A percentile compares a stretch with the other conserved stretches of the same genome.
These are phyloP conservation scores for Talaromyces sp. DNA, from an alignment of 2,329 filamentous ascomycete species.

Conservation along the genomic window DNA sequence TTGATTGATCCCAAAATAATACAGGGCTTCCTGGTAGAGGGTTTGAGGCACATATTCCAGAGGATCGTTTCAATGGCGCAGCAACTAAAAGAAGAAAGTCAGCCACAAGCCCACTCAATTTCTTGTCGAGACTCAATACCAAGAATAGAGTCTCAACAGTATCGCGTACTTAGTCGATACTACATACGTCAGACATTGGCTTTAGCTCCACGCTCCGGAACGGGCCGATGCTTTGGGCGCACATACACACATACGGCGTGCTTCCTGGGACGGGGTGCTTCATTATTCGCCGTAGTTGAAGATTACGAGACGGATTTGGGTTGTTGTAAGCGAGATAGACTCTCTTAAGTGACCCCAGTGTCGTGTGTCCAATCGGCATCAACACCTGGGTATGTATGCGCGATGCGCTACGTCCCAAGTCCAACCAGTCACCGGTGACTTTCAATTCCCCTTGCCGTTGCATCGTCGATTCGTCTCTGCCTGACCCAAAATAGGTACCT, in stretches of 20 bases:
- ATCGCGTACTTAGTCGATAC: not conserved
- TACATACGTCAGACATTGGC: not conserved
- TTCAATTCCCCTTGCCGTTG: not conserved
- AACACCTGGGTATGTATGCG: not conserved
- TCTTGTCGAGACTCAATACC: not conserved
- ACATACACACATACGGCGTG: not conserved
- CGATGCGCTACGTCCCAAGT: not conserved
- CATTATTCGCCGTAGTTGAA: not conserved
- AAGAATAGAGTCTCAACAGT: not conserved
- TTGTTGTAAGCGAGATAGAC: not conserved
- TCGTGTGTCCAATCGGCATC: not conserved
- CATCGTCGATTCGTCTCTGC: not conserved
- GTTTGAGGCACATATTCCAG: not conserved
- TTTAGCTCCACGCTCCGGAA: not conserved
- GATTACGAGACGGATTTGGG: not conserved
- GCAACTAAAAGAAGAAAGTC: not conserved
- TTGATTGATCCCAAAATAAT: not conserved
- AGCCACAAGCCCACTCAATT: not conserved
- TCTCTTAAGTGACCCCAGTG: not conserved
- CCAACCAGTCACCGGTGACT: not conserved
- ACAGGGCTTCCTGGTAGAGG: not conserved
- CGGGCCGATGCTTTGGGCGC: not conserved
- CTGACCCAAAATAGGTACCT: not conserved
- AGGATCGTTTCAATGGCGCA: not conserved
- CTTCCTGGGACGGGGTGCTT: not conserved